Evolutionary conservation across 495 filamentous ascomycete genomes (phyloP).

Genomic region (Cudoniella acicularis): DNA sequence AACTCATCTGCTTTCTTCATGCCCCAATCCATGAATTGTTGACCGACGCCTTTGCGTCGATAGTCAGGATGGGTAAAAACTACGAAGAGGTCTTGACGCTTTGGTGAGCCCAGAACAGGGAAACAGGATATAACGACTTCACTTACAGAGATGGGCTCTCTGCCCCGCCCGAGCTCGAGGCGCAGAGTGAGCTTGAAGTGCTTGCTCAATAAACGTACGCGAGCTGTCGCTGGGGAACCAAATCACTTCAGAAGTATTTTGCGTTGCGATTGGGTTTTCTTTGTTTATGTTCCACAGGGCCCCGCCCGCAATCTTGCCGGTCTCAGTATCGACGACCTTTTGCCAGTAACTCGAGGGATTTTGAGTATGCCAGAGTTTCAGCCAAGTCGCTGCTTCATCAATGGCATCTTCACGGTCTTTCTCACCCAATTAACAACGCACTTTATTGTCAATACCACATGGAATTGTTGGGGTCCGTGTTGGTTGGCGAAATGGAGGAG

Average conservation of each 20-base stretch:
- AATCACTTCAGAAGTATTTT: constrained; percentile 20
- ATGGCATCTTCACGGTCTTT: no score
- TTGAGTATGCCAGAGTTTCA: constrained; percentile 14
- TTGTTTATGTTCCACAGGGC: constrained; percentile 33
- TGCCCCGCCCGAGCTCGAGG: constrained; percentile 16
- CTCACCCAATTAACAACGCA: no score
- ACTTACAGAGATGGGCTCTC: neutral
- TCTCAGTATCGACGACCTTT: constrained; percentile 33
- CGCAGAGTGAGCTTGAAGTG: constrained; percentile 23
- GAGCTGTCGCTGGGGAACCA: constrained; percentile 27
- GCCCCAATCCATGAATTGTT: constrained; percentile 39
- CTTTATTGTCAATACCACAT: no score
- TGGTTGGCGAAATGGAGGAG: no score
- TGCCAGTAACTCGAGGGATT: constrained; percentile 26
- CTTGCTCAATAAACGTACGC: neutral
- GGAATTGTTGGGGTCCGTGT: no score
- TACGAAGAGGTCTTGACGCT: constrained; percentile 26
- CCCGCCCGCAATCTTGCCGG: constrained; percentile 27
- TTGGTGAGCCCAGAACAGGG: neutral
- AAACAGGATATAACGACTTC: neutral
- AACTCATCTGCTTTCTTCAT: constrained; percentile 35
- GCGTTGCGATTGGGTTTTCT: constrained; percentile 21
- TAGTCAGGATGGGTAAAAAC: constrained; percentile 33
- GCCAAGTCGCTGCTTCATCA: no score
- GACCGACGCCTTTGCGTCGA: constrained; percentile 34